Evolutionary conservation across 2,329 filamentous ascomycete species (phyloP).

Genomic region (Hypoxylon sp.): DNA sequence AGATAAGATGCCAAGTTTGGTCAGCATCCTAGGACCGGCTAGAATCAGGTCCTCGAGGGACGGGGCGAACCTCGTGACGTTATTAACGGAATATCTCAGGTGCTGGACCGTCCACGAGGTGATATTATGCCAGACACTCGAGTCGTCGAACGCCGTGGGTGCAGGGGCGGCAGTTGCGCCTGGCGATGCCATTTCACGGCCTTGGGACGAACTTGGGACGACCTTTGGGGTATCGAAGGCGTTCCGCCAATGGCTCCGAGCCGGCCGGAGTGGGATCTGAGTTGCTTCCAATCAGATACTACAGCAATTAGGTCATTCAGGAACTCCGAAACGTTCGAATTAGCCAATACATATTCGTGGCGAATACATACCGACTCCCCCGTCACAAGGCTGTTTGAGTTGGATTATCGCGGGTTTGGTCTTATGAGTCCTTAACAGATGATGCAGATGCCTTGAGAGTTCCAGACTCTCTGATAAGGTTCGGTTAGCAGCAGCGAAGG

Average conservation of each 20-base stretch:
- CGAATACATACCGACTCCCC: constrained; percentile 10
- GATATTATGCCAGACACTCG: constrained; percentile 65
- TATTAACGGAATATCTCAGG: constrained; percentile 63
- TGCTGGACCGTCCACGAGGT: constrained; percentile 65
- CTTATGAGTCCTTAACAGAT: constrained; percentile 7
- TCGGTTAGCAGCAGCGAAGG: constrained; percentile 7
- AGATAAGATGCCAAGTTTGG: constrained; percentile 69
- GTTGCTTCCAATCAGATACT: constrained; percentile 36
- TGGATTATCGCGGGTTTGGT: constrained; percentile 7
- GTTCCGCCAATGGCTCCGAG: constrained; percentile 30
- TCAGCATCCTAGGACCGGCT: constrained; percentile 77
- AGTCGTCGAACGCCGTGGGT: constrained; percentile 55
- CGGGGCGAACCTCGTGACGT: constrained; percentile 70
- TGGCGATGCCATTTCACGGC: constrained; percentile 48
- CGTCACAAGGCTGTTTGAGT: constrained; percentile 8
- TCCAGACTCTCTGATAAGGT: constrained; percentile 19
- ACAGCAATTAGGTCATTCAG: constrained; percentile 24
- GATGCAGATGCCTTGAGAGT: constrained; percentile 14
- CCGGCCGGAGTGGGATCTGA: constrained; percentile 28
- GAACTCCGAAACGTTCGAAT: constrained; percentile 30
- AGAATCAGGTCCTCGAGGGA: constrained; percentile 76
- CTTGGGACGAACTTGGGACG: too few species aligned
- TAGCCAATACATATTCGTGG: constrained; percentile 35
- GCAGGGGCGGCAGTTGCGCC: constrained; percentile 48
- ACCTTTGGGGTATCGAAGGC: constrained; percentile 9